phyloP scores from a whole-genome alignment of 2,329 filamentous ascomycete species.

The Sporothrix curviconia region DNA sequence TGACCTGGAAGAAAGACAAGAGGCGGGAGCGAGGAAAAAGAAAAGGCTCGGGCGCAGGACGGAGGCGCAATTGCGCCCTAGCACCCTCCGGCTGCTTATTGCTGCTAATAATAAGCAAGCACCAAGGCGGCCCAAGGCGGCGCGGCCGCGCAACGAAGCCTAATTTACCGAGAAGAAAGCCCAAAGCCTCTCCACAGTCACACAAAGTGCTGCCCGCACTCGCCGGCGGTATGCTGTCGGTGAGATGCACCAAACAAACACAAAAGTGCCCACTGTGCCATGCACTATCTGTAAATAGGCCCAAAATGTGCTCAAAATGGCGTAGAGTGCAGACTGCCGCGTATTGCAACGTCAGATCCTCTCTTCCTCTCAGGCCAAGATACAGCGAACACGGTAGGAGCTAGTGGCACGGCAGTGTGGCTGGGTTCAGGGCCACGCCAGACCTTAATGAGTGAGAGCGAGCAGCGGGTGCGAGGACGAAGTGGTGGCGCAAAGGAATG shows the following conservation, averaged over 20 bases:
- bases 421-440: background rate
- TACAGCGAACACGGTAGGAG: no score
- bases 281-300: background rate
- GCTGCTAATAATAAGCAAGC: background rate
- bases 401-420: background rate
- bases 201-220: no score
- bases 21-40: background rate
- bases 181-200: no score
- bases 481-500: no score
- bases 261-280: no score
- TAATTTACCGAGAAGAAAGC: no score
- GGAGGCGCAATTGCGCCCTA: constrained; percentile 1
- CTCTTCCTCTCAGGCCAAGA: no score
- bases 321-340: background rate
- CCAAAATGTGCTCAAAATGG: background rate
- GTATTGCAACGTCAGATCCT: background rate
- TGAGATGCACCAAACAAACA: no score
- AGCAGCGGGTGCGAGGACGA: no score
- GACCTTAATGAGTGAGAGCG: no score
- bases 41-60: constrained; percentile 4
- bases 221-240: no score
- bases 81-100: background rate
- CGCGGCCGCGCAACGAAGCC: background rate
- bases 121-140: background rate
- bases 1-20: background rate